phyloP scores from a whole-genome alignment of 257 asterid genomes.

The Solanum boliviense region DNA sequence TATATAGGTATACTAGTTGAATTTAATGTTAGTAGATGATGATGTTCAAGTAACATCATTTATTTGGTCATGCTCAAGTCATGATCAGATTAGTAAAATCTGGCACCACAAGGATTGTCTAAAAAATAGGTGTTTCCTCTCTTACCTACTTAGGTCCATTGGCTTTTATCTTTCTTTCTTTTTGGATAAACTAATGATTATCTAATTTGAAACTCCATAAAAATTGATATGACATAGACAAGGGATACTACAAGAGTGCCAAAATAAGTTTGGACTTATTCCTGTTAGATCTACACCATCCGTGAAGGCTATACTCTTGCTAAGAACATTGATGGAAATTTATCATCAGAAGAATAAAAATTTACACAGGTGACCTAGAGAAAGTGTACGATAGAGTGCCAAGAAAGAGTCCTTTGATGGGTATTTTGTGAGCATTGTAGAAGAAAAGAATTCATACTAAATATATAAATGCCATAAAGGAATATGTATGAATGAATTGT shows the following conservation, averaged over 20 bases:
- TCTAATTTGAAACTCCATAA: neutral
- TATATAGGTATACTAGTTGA: neutral
- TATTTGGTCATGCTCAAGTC: neutral
- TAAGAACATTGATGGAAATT: neutral
- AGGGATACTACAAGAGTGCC: neutral
- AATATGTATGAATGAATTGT: neutral
- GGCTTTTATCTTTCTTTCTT: neutral
- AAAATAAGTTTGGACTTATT: neutral
- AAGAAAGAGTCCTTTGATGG: neutral
- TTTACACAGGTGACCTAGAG: neutral
- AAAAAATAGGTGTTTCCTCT: neutral
- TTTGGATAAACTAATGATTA: neutral
- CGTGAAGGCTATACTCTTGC: neutral
- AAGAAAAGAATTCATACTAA: neutral
- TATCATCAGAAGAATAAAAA: neutral
- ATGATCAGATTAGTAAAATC: neutral
- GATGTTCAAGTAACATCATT: neutral
- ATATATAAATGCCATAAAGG: neutral
- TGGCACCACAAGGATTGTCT: neutral
- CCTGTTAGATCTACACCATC: neutral
- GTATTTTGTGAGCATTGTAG: neutral
- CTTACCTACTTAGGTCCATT: neutral
- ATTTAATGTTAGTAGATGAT: neutral
- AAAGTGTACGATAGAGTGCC: neutral
- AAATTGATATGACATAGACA: neutral